Base-by-base conservation (phyloP, 192 early-diverging fungal species). In the Thamnidium elegans region DNA sequence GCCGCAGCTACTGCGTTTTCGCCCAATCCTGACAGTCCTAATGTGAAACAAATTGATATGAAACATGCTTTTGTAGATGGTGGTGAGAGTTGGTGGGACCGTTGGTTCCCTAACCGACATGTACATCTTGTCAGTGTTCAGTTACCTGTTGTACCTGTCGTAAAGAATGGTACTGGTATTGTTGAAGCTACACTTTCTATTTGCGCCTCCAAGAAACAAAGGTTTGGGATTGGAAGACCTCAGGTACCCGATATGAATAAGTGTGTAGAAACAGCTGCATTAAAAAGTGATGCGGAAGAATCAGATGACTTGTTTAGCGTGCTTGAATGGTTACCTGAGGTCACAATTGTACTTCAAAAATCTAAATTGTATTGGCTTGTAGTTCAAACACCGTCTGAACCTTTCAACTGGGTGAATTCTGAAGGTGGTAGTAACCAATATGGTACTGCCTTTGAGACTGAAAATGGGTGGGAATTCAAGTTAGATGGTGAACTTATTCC, bases 11-110 rank as follows among this genome's bases (percentile, higher is more conserved):
- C 53, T 14, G 63, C 63, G 1, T 65, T 65, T 19, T 65, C 63
- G 26, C 63, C 63, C 3, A 52, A 65, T n/a, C 42, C 52, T 4
- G 5, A 32, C 19, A 39, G 11, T 0, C 0, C 53, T 1, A 10
- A 34, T 34, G 14, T 11, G 13, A 32, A 9, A n/a, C 53, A 32
- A 15, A 34, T 34, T 32, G 15, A 13, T 5, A 15, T 14, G 14
- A 26, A 43, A 11, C 36, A 39, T 39, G 36, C 36, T 0, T 9
- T 9, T 6, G 9, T 39, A 3, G 9, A 10, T 13, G 1, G 4
- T 7, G 39, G 23, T 15, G 63, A 65, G 53, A 54, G 51, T n/a
- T 65, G 63, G 63, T 65, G 63, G 63, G 63, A 65, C 26, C 51
- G 63, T 14, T 17, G 54, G 8, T 55, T 65, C 11, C 63, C 43